phyloP scores from a whole-genome alignment of 352 stramenopile species.

The Pythium aphanidermatum region DNA sequence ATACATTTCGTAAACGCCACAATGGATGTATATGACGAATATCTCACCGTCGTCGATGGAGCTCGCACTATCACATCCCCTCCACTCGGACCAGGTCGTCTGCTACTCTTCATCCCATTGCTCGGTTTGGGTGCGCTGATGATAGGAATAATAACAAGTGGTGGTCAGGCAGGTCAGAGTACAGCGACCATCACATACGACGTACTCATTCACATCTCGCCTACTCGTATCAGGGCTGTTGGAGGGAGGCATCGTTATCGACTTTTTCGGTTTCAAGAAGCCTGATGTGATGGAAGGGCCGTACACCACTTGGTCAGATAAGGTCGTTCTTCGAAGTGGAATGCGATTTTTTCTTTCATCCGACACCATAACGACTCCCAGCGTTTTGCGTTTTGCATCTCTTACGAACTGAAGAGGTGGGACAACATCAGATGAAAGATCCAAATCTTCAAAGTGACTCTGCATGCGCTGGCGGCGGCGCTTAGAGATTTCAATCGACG shows the following conservation, averaged over 20 bases:
- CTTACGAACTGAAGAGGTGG: background rate
- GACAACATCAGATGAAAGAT: background rate
- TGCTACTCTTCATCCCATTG: too few relatives aligned
- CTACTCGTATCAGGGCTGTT: too few relatives aligned
- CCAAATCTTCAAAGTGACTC: conserved; percentile 6
- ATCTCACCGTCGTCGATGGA: conserved; percentile 14
- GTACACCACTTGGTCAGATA: conserved; percentile 64
- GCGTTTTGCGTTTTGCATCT: background rate
- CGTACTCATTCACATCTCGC: conserved; percentile 14
- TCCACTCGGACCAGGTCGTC: too few relatives aligned
- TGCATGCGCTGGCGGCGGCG: conserved; percentile 9
- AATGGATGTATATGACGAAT: background rate
- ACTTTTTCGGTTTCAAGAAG: conserved; percentile 26
- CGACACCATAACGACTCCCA: background rate
- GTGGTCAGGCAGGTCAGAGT: too few relatives aligned
- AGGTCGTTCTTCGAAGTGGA: conserved; percentile 34
- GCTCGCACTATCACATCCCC: conserved; percentile 14
- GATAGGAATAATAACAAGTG: too few relatives aligned
- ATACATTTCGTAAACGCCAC: background rate
- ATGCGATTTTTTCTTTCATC: conserved; percentile 59
- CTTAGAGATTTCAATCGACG: conserved; percentile 14
- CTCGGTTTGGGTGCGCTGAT: too few relatives aligned
- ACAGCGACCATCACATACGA: too few relatives aligned
- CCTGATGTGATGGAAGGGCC: conserved; percentile 46
- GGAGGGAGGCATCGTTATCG: too few relatives aligned